phyloP scores from a whole-genome alignment of 441 rosid genomes.

The Mallotus repandus region DNA sequence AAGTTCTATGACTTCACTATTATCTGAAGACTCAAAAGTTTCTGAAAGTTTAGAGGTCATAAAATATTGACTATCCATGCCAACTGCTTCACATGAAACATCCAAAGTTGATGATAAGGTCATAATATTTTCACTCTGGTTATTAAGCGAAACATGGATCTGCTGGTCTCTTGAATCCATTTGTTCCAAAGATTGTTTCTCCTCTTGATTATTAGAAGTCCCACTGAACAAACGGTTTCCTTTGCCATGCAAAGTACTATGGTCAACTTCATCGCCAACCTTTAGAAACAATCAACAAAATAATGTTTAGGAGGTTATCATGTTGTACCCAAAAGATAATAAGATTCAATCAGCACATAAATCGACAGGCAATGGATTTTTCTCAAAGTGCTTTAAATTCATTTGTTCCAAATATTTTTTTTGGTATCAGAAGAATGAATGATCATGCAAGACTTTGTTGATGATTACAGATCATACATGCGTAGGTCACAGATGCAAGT shows the following conservation, averaged over 20 bases:
- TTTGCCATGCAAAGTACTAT: constrained; percentile 41
- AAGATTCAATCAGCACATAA: not conserved
- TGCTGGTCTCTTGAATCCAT: constrained; percentile 36
- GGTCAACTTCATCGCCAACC: constrained; percentile 54
- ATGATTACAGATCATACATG: too few relatives aligned
- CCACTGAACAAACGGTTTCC: constrained; percentile 40
- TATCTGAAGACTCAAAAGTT: constrained; percentile 37
- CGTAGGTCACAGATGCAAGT: too few relatives aligned
- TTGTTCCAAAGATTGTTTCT: constrained; percentile 33
- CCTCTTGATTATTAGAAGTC: constrained; percentile 40
- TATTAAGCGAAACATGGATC: constrained; percentile 28
- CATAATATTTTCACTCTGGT: constrained; percentile 32
- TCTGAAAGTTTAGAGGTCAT: constrained; percentile 43
- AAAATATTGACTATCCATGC: constrained; percentile 32
- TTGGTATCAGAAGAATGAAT: too few relatives aligned
- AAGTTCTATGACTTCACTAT: constrained; percentile 39
- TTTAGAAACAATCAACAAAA: constrained; percentile 32
- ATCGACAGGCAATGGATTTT: not conserved
- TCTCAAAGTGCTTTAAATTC: too few relatives aligned
- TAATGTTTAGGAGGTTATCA: not conserved
- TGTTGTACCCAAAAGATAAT: not conserved
- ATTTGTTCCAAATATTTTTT: too few relatives aligned
- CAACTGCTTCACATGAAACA: constrained; percentile 36
- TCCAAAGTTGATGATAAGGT: constrained; percentile 42
- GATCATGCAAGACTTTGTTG: too few relatives aligned